These are phyloP conservation scores for Xylariaceae sp. DNA, from an alignment of 2,329 filamentous ascomycete species.

Conservation along the genomic window DNA sequence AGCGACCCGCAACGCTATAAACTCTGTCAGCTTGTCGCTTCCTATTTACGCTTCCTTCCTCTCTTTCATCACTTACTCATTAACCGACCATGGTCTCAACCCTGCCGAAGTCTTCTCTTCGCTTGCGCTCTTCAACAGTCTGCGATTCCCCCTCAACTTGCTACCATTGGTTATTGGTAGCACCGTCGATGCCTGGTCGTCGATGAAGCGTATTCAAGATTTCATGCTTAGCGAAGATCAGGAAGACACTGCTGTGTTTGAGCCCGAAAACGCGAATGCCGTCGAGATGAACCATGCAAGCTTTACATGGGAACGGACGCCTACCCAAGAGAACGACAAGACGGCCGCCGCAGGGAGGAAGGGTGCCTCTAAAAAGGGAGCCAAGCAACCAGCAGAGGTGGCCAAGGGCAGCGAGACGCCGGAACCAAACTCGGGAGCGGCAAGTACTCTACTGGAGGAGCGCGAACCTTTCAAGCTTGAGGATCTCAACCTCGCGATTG, in stretches of 20 bases:
- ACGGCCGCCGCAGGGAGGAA: constrained; percentile 50
- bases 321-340: constrained; percentile 50
- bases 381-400: constrained; percentile 27
- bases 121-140: constrained; percentile 84
- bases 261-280: constrained; percentile 59
- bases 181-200: constrained; percentile 83
- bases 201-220: constrained; percentile 78
- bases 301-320: constrained; percentile 82
- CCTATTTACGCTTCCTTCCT: constrained; percentile 95
- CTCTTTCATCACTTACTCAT: constrained; percentile 78
- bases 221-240: constrained; percentile 85
- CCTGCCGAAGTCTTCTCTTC: constrained; percentile 88
- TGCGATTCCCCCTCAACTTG: constrained; percentile 85
- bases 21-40: constrained; percentile 77
- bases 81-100: constrained; percentile 62
- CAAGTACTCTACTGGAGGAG: constrained; percentile 55
- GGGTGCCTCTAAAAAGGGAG: constrained; percentile 38
- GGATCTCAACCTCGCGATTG: constrained; percentile 62
- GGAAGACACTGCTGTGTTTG: constrained; percentile 60
- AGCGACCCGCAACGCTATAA: constrained; percentile 78
- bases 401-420: constrained; percentile 34
- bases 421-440: constrained; percentile 46
- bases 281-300: constrained; percentile 67
- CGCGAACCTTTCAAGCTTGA: constrained; percentile 69
- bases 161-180: constrained; percentile 85